Evolutionary conservation across 805 yeast species (phyloP), one percentile per base, ranked within the genome.

Genomic region (Myxozyma geophila): DNA sequence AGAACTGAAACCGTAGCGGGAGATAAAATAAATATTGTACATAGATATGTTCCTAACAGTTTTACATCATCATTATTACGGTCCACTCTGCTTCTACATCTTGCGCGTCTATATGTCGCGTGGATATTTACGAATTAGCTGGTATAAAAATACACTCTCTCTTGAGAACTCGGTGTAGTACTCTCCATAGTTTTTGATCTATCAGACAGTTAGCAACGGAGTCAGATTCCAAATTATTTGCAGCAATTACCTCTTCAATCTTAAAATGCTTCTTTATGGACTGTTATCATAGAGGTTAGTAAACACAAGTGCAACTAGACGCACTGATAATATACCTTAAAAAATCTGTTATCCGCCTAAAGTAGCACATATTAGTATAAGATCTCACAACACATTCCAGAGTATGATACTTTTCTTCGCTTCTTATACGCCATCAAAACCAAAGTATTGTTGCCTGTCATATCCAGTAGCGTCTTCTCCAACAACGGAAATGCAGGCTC

Each of bases 401-500:
- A 40, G 7, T 28, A 47, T 10, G 54, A 7, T 47, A 62, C 80
- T 70, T 81, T 83, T 59, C 88, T 74, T 64, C 88, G 78, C 69
- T 82, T 81, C 62, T 80, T 81, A 66, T 82, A 84, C n/a, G 83
- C 75, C 84, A 84, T 81, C 52, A 84, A 62, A 3, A 85, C 77
- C 40, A 79, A 73, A 7, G 84, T 79, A 23, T 78, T 79, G 6
- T 72, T 67, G 21, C 59, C 63, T n/a, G 69, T 56, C 19, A 84
- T 68, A 62, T 82, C 83, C 41, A 82, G 63, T 37, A 84, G 72
- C 0, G 87, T 84, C 63, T 76, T 73, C 58, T 82, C 83, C 44
- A 84, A 70, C 47, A 83, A 69, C 4, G 85, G 85, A 69, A 85
- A 84, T 2, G 86, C 85, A 9, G 75, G 70, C 67, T 83, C 87